Conservation (phyloP, 495 filamentous ascomycete genomes). For the Annulohypoxylon maeteangense region DNA sequence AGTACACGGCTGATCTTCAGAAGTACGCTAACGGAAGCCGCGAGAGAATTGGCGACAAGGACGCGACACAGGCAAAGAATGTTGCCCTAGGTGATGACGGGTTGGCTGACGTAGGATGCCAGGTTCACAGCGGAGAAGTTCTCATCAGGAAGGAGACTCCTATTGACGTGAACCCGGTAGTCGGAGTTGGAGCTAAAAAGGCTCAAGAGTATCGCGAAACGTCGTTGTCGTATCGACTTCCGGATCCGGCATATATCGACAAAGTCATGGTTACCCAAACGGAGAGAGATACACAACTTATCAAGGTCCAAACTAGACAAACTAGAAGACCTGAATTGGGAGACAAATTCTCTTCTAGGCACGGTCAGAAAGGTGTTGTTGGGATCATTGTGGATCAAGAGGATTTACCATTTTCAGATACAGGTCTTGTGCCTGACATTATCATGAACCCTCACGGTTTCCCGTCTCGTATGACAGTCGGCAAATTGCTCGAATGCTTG, state of each 20-base stretch:
- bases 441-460: constrained; percentile 99
- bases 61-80: constrained; percentile 74
- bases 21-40: constrained; percentile 82
- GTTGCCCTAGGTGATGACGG: constrained; percentile 80
- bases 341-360: constrained; percentile 98
- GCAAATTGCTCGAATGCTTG: constrained; percentile 95
- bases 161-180: constrained; percentile 71
- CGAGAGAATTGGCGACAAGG: constrained; percentile 76
- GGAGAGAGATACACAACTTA: constrained; percentile 79
- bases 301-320: constrained; percentile 93
- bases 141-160: constrained; percentile 90
- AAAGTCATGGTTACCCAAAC: constrained; percentile 90
- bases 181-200: constrained; percentile 68
- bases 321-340: constrained; percentile 93
- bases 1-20: constrained; percentile 79
- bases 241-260: constrained; percentile 89
- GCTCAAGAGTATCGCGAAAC: constrained; percentile 71
- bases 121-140: constrained; percentile 76
- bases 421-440: constrained; percentile 90
- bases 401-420: constrained; percentile 96
- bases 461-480: constrained; percentile 99
- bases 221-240: constrained; percentile 81
- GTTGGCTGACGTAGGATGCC: constrained; percentile 81
- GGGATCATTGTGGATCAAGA: constrained; percentile 95
- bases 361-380: constrained; percentile 98